phyloP scores from a whole-genome alignment of 768 basidiomycete species.

The Neoboletus brunneissimus region DNA sequence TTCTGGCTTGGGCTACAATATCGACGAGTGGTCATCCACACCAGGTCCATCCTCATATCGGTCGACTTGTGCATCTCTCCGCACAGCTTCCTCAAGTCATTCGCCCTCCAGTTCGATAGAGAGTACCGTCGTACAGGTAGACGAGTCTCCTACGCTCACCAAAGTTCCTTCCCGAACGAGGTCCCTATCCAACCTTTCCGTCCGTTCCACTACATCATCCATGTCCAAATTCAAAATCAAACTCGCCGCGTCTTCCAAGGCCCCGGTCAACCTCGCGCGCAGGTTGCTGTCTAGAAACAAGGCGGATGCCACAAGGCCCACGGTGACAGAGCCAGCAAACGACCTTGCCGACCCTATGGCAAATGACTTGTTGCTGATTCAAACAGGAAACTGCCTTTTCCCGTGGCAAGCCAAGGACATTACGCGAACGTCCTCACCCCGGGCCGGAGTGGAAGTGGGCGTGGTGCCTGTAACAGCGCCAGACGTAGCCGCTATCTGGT shows the following conservation, averaged over 20 bases:
- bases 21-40: slow-evolving; percentile 38
- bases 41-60: slow-evolving; percentile 36
- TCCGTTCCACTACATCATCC: slow-evolving; percentile 44
- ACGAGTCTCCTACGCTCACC: slow-evolving; percentile 19
- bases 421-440: slow-evolving; percentile 10
- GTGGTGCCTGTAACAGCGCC: neutral
- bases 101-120: slow-evolving; percentile 15
- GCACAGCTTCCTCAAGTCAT: slow-evolving; percentile 29
- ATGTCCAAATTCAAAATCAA: slow-evolving; percentile 49
- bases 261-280: slow-evolving; percentile 52
- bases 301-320: slow-evolving; percentile 15
- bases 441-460: slow-evolving; percentile 17
- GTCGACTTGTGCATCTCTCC: slow-evolving; percentile 37
- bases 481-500: slow-evolving; percentile 12
- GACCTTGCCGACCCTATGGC: slow-evolving; percentile 10
- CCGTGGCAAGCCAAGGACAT: slow-evolving; percentile 43
- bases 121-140: slow-evolving; percentile 8
- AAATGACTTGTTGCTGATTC: slow-evolving; percentile 23
- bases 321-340: slow-evolving; percentile 1
- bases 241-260: slow-evolving; percentile 40
- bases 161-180: slow-evolving; percentile 45
- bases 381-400: slow-evolving; percentile 36
- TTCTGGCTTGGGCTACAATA: slow-evolving; percentile 46
- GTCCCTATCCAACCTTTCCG: slow-evolving; percentile 56
- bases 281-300: slow-evolving; percentile 50